Evolutionary conservation across 139 green algal genomes (phyloP).

Genomic region (Coelastrella sp.): DNA sequence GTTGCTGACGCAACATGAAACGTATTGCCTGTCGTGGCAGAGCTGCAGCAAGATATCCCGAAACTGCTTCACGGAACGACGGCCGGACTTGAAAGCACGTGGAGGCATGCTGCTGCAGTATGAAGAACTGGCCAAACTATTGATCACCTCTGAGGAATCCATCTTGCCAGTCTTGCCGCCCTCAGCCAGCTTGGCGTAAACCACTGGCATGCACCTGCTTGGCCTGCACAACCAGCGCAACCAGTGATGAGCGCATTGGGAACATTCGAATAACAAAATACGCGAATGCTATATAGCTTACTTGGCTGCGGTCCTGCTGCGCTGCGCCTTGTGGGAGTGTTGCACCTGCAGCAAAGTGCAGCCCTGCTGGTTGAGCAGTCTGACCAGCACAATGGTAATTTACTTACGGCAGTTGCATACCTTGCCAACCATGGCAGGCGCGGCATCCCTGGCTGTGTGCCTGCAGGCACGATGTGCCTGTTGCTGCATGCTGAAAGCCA

Average conservation of each 20-base stretch:
- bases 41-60: too few relatives aligned
- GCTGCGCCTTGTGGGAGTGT: slow-evolving; percentile 16
- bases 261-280: too few relatives aligned
- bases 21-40: too few relatives aligned
- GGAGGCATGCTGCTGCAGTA: neutral
- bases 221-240: neutral
- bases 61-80: slow-evolving; percentile 6
- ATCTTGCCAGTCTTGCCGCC: slow-evolving; percentile 36
- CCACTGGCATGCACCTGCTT: slow-evolving; percentile 27
- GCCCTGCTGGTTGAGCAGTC: neutral
- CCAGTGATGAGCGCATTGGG: neutral
- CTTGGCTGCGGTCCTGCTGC: slow-evolving; percentile 8
- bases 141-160: slow-evolving; percentile 33
- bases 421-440: neutral
- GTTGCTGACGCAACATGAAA: too few relatives aligned
- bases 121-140: neutral
- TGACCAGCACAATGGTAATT: neutral
- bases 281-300: neutral
- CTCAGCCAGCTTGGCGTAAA: slow-evolving; percentile 46
- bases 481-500: slow-evolving; percentile 39
- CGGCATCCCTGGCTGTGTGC: neutral
- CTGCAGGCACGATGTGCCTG: slow-evolving; percentile 12
- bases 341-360: neutral
- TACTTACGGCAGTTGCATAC: neutral
- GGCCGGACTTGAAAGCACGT: neutral